These are phyloP conservation scores for Tephrocybe sp. DNA, from an alignment of 768 basidiomycete genomes.

Conservation along the genomic window DNA sequence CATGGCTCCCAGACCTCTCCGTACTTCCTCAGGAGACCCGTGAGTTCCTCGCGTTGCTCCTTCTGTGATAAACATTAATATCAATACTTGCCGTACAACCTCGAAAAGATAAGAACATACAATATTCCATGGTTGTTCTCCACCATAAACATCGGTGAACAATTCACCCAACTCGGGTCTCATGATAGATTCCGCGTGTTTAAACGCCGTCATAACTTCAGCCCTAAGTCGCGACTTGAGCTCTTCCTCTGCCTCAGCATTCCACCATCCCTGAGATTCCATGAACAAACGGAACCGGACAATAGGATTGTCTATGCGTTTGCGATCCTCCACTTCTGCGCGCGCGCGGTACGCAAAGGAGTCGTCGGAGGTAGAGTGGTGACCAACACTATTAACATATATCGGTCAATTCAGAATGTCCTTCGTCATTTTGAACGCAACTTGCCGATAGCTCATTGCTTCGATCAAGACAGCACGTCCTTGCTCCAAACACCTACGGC, in stretches of 20 bases:
- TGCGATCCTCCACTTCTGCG: constrained; percentile 89
- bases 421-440: constrained; percentile 3
- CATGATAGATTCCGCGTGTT: constrained; percentile 68
- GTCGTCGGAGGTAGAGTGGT: constrained; percentile 95
- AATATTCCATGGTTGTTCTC: constrained; percentile 81
- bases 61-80: constrained; percentile 42
- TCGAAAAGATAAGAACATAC: constrained; percentile 43
- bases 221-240: constrained; percentile 67
- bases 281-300: constrained; percentile 83
- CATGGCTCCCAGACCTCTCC: constrained; percentile 87
- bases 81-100: background rate
- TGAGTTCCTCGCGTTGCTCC: constrained; percentile 83
- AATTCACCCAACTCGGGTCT: constrained; percentile 74
- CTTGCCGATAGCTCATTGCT: constrained; percentile 87
- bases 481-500: constrained; percentile 70
- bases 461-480: constrained; percentile 84
- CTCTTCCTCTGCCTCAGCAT: constrained; percentile 67
- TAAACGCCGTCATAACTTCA: constrained; percentile 79
- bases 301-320: constrained; percentile 89
- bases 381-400: constrained; percentile 64
- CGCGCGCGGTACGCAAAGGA: constrained; percentile 91
- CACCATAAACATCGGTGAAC: constrained; percentile 87
- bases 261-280: constrained; percentile 87
- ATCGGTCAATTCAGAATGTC: constrained; percentile 2
- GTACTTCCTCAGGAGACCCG: constrained; percentile 76